Evolutionary conservation across 1,284 basidiomycete genomes (phyloP).

Genomic region (Abortiporus biennis): DNA sequence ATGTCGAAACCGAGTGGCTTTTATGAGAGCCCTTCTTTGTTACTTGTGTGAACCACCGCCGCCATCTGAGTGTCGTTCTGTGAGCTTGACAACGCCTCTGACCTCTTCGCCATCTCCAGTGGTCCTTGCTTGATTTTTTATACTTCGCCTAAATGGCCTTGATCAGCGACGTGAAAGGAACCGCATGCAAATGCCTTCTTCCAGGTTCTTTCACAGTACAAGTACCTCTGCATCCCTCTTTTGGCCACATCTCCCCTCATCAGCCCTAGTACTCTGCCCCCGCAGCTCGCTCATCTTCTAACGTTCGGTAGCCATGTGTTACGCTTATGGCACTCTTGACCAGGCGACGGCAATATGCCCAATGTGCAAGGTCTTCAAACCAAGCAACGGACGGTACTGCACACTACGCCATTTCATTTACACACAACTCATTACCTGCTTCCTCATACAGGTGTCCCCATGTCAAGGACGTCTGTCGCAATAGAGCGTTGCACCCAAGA

Average conservation of each 20-base stretch:
- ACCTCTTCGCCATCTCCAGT: slow-evolving; percentile 11
- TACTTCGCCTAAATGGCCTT: slow-evolving; percentile 31
- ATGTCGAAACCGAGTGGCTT: slow-evolving; percentile 25
- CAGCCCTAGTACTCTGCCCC: slow-evolving; percentile 14
- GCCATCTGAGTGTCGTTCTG: slow-evolving; percentile 15
- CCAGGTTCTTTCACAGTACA: slow-evolving; percentile 36
- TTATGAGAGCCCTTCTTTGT: slow-evolving; percentile 14
- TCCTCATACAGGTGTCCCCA: slow-evolving; percentile 58
- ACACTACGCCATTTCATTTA: slow-evolving; percentile 12
- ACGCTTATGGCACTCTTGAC: slow-evolving; percentile 58
- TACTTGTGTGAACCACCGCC: slow-evolving; percentile 20
- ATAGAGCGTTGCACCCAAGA: slow-evolving; percentile 62
- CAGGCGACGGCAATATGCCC: slow-evolving; percentile 61
- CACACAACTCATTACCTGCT: slow-evolving; percentile 13
- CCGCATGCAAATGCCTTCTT: slow-evolving; percentile 42
- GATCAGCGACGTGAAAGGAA: slow-evolving; percentile 39
- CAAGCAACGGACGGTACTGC: slow-evolving; percentile 44
- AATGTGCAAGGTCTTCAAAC: slow-evolving; percentile 78
- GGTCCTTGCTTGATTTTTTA: slow-evolving; percentile 23
- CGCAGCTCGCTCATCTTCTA: slow-evolving; percentile 23
- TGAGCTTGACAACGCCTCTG: slow-evolving; percentile 16
- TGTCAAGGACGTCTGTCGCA: slow-evolving; percentile 64
- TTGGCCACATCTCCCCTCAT: slow-evolving; percentile 19
- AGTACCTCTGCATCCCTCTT: slow-evolving; percentile 38
- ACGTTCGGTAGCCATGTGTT: slow-evolving; percentile 54